Evolutionary conservation across 1,139 yeast species (phyloP), one percentile per base, ranked within the genome.

Genomic region (Pichia sp.): DNA sequence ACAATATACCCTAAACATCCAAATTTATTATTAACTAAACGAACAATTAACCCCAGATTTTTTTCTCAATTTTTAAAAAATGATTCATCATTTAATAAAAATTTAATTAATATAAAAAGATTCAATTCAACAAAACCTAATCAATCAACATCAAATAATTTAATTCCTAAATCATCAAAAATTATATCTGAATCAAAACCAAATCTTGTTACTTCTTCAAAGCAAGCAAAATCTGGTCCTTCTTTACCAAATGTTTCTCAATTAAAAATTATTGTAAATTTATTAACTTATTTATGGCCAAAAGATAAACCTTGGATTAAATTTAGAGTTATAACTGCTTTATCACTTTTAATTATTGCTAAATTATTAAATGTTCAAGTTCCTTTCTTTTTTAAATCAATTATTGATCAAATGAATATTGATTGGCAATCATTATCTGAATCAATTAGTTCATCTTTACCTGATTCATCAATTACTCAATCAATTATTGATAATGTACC

Each of bases 301-400:
- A 78, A 79, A 58, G 74, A 81, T 56, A 83, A 86, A 55, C 70
- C 78, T 5, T 75, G 82, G 45, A 88, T 87, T 54, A 85, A 81
- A 62, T 61, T 78, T 37, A 71, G 99, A 43, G 98, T 92, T 0
- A 67, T 85, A 0, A 57, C 85, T 7, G 97, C 98, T 0, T 64
- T 92, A 31, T 61, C 81, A 0, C 67, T 92, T 47, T 74, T 92
- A 54, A 76, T 94, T 6, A 81, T 81, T 0, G 86, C 97, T 32
- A 92, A 92, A 64, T 62, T 92, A 7, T 71, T 92, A 42, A 94
- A 90, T 64, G 96, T 92, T 5, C 96, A 92, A 64, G 98, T 92
- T 4, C 99, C 99, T 0, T 90, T 92, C 61, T 88, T 79, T 66
- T 92, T 92, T 74, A 94, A 92, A 62, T 76, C 78, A 42, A 90